phyloP scores from a whole-genome alignment of 495 filamentous ascomycete genomes.

The Lasiosphaeria miniovina region DNA sequence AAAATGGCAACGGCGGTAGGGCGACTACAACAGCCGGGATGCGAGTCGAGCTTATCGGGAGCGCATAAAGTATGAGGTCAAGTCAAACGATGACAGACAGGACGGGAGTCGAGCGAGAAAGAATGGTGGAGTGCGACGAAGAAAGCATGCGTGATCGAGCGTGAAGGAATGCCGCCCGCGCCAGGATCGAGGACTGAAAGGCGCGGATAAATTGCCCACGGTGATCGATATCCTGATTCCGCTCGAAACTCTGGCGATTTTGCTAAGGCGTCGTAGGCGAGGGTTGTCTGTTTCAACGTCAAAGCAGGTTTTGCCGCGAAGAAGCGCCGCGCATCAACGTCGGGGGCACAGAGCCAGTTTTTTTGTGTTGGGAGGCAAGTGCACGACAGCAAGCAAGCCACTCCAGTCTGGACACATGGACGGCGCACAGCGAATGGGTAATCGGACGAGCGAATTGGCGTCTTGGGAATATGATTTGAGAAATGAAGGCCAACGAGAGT shows the following conservation, averaged over 20 bases:
- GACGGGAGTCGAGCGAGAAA: background rate
- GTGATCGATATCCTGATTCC: conserved; percentile 17
- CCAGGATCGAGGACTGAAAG: conserved; percentile 5
- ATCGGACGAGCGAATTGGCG: background rate
- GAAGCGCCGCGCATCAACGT: conserved; percentile 18
- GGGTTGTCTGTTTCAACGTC: conserved; percentile 21
- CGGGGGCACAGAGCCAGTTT: background rate
- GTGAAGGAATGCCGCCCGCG: conserved; percentile 10
- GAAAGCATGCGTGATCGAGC: conserved; percentile 25
- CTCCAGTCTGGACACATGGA: conserved; percentile 1
- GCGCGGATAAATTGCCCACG: conserved; percentile 19
- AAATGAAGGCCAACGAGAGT: background rate
- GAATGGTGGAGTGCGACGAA: conserved; percentile 22
- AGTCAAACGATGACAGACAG: conserved; percentile 14
- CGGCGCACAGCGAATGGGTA: background rate
- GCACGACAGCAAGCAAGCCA: conserved; percentile 6
- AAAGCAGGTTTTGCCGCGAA: conserved; percentile 25
- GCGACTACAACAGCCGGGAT: conserved; percentile 9
- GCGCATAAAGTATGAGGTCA: conserved; percentile 41
- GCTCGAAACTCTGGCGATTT: conserved; percentile 21
- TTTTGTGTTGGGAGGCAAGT: background rate
- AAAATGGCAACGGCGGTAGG: conserved; percentile 8
- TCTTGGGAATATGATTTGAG: background rate
- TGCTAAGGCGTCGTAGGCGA: conserved; percentile 16
- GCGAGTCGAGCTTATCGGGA: conserved; percentile 3